Base-by-base conservation (phyloP, 1,139 yeast genomes). In the Debaryomycetaceae sp. region DNA sequence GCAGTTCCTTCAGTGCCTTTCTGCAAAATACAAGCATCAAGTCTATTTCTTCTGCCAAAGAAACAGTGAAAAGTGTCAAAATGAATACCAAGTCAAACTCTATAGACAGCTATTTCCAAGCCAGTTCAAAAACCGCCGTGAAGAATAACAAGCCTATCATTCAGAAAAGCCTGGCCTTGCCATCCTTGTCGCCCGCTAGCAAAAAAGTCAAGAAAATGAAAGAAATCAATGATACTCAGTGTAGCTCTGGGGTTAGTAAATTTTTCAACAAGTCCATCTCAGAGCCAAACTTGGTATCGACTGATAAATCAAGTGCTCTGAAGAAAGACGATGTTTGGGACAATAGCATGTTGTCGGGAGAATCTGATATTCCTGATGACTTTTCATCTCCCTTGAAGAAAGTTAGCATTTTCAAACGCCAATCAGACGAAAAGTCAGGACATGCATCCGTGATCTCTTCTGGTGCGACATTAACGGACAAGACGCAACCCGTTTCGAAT, bases 351-450 rank as follows among this genome's bases (percentile, higher is more conserved):
- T 45, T 63, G 5, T 54, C 63, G 2, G 72, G 69, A 2, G 72
- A 68, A 39, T 68, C 74, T 2, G 74, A 68, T 43, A 56, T 70
- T 8, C 62, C 72, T 0, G 63, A 59, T 23, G 75, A 70, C 35
- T 55, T 56, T 36, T 66, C 73, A 1, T 66, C 73, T 2, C 70
- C 70, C 6, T 48, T 51, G 8, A 47, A 44, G 8, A 42, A 42
- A 27, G 39, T 35, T 6, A 31, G 42, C 5, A 27, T 34, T 3
- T 13, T 37, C 2, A 47, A 42, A 14, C 35, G 20, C 22, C 37
- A 27, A 13, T 6, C 42, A 6, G 24, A 34, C 9, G n/a, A 7
- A 13, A 13, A 7, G 2, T 7, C 36, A 8, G 36, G 2, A 8
- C 11, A 8, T 7, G 8, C 31, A 3, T 7, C 11, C 31, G 3